Base-by-base conservation (phyloP, 108 stramenopile species). In the Discostella stelligeroides region DNA sequence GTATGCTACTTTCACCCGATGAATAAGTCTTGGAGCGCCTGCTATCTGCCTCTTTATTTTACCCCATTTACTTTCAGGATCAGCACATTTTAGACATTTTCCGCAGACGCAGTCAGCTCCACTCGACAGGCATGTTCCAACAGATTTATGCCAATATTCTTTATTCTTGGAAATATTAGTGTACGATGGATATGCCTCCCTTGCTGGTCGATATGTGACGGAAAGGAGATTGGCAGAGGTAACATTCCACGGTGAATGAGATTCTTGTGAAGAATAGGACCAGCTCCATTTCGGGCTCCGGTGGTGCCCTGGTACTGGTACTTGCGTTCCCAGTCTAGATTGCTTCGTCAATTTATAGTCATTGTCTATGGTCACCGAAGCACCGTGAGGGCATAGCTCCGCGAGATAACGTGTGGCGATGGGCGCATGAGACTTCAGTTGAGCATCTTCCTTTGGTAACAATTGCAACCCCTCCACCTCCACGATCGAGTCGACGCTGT, bases 101-200 rank as follows among this genome's bases (percentile, higher is more conserved):
- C 60, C 56, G 49, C 76, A 74, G 2, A 17, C 43, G 28, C 30
- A 57, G 38, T n/a, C 20, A 14, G 42, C 53, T 20, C 66, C 56
- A 20, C n/a, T 51, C 29, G 30, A 45, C 38, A 78, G 10, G 43
- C 76, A 66, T 10, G 40, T 50, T 23, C 72, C 76, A 8, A 78
- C 41, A 4, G 75, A 77, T 45, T 56, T 69, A 39, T 76, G 63
- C 72, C 72, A 73, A 62, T 40, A 66, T 8, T 76, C 68, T 54
- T 37, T 56, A 38, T 49, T 59, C 45, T 37, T 64, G 14, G 76
- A 72, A 55, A 78, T 72, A 45, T 72, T 70, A 0, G 92, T 94
- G 68, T 82, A 86, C 47, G 86, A 82, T 48, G 90, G 87, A 43
- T 87, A 66, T 30, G 83, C 85, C 60, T 91, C 90, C 69, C 84